Percentiles rank a stretch among this genome's conserved stretches.
Evolutionary conservation across 1,284 basidiomycete genomes (phyloP).

Genomic region (Neonothopanus nambi): DNA sequence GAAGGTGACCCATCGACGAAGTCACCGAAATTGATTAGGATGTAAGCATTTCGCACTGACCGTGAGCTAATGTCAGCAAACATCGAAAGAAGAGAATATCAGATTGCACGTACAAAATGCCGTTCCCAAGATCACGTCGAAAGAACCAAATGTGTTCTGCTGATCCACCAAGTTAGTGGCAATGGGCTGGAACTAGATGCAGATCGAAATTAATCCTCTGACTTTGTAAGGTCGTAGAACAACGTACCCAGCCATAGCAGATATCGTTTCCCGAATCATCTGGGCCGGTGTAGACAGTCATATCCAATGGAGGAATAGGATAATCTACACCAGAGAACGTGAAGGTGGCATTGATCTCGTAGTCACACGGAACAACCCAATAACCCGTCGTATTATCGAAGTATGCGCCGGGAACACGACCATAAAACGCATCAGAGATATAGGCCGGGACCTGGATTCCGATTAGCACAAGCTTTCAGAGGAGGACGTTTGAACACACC

Average conservation of each 20-base stretch:
- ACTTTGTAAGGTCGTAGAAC: neutral
- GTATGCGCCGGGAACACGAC: slow-evolving; percentile 12
- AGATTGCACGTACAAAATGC: slow-evolving; percentile 30
- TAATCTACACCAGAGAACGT: slow-evolving; percentile 6
- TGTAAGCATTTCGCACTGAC: slow-evolving; percentile 36
- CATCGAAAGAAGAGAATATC: neutral
- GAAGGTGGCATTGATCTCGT: slow-evolving; percentile 13
- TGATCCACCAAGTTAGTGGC: slow-evolving; percentile 8
- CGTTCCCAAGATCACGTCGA: slow-evolving; percentile 34
- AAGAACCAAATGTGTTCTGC: slow-evolving; percentile 16
- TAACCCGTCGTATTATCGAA: neutral
- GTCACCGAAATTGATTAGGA: slow-evolving; percentile 36
- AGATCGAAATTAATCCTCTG: neutral
- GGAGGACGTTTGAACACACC: neutral
- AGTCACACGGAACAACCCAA: slow-evolving; percentile 12
- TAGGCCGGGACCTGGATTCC: slow-evolving; percentile 1
- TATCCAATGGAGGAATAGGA: slow-evolving; percentile 12
- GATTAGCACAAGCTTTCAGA: neutral
- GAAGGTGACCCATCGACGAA: slow-evolving; percentile 31
- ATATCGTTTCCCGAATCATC: slow-evolving; percentile 4
- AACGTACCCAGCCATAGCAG: slow-evolving; percentile 12
- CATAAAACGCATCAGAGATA: slow-evolving; percentile 11
- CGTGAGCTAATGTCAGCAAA: neutral
- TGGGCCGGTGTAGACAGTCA: neutral
- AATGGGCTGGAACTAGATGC: slow-evolving; percentile 31